phyloP scores from a whole-genome alignment of 805 yeast genomes.

The Ogataea degrootiae region DNA sequence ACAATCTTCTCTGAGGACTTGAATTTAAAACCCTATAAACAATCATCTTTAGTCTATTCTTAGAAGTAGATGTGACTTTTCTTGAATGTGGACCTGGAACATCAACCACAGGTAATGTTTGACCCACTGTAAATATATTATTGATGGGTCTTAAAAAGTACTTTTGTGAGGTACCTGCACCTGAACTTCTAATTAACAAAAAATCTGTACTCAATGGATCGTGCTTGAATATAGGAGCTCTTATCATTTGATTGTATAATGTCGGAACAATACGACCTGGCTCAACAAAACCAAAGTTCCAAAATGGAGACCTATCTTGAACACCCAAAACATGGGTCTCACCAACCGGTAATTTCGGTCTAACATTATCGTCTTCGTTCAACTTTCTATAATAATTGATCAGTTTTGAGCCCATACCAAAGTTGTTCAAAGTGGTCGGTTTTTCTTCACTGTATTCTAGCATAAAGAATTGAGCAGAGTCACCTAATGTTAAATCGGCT shows the following conservation, averaged over 20 bases:
- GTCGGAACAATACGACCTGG: slow-evolving; percentile 94
- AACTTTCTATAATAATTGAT: slow-evolving; percentile 90
- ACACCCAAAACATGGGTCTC: slow-evolving; percentile 96
- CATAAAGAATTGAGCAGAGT: slow-evolving; percentile 68
- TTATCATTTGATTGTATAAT: slow-evolving; percentile 78
- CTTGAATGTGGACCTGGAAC: slow-evolving; percentile 98
- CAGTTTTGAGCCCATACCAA: slow-evolving; percentile 94
- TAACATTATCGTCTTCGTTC: slow-evolving; percentile 69
- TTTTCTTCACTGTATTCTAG: slow-evolving; percentile 89
- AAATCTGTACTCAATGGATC: slow-evolving; percentile 78
- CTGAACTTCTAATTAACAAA: slow-evolving; percentile 70
- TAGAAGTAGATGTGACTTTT: slow-evolving; percentile 88
- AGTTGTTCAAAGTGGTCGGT: slow-evolving; percentile 77
- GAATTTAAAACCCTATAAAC: slow-evolving; percentile 83
- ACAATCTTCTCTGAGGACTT: slow-evolving; percentile 64
- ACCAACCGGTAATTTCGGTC: slow-evolving; percentile 87
- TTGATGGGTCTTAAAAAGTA: slow-evolving; percentile 67
- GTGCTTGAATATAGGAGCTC: slow-evolving; percentile 93
- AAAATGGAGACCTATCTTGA: slow-evolving; percentile 93
- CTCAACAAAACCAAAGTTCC: slow-evolving; percentile 97
- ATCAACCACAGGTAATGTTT: slow-evolving; percentile 86
- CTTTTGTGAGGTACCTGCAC: slow-evolving; percentile 63
- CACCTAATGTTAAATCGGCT: slow-evolving; percentile 77
- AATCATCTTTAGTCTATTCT: slow-evolving; percentile 88
- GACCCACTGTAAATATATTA: slow-evolving; percentile 83